Evolutionary conservation across 2,329 filamentous ascomycete genomes (phyloP), one percentile per base, ranked within the genome.

Genomic region (Botrytis elliptica): DNA sequence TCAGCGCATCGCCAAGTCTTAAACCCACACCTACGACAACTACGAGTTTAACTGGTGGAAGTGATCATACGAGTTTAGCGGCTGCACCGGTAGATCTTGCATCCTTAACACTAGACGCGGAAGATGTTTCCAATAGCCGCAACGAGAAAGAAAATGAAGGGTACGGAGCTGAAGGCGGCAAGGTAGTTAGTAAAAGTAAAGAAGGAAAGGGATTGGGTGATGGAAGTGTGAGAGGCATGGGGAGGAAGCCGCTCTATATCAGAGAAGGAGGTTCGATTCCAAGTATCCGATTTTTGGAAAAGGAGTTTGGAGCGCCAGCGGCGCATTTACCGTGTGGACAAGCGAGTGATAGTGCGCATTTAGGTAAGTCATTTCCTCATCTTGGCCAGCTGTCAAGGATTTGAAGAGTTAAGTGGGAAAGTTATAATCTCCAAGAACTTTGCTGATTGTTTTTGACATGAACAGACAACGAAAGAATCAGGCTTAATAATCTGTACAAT

Each of bases 221-320:
- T 46, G 22, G 10, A 38, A 66, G 38, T 55, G 64, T 71, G 16
- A 78, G 75, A 66, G 38, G 52, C 25, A 40, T 46, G 33, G 80
- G 80, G 18, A 82, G 85, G 12, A 92, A 91, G 78, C 95, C 95
- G 0, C 86, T 99, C 5, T 98, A 97, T 81, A 99, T 99, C 77
- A 89, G 96, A 16, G 96, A 99, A 83, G 96, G 96, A 20, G 96
- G 96, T 8, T 97, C 93, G 0, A 99, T 99, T 77, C 96, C 96
- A 0, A 93, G 93, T 0, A 98, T 98, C 73, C 86, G 96, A 9
- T 98, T 98, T 80, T 81, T 98, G 55, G 95, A 98, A 82, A 97
- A 97, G 84, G 94, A 97, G 79, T 98, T 98, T 80, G 87, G 88
- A 4, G 96, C 96, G 0, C 94, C 95, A 0, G 95, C 96, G 0